Percentiles rank a stretch among this genome's conserved stretches.
phyloP scores from a whole-genome alignment of 2,329 filamentous ascomycete species.

The Zasmidium angulare region DNA sequence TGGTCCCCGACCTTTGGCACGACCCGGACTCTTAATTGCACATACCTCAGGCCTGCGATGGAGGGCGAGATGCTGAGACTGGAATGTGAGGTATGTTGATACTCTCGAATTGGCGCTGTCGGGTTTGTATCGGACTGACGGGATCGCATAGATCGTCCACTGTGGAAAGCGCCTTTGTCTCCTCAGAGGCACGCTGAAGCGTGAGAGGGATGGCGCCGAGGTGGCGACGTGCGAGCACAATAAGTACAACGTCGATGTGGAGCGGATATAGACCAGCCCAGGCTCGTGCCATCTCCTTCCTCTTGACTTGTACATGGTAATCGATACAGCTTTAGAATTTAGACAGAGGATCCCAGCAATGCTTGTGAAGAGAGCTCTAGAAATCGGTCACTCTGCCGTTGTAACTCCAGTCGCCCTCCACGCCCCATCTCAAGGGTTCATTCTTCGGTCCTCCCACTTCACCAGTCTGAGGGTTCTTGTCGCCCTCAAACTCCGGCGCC shows the following conservation, averaged over 20 bases:
- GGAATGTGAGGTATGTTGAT: constrained; percentile 25
- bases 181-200: constrained; percentile 23
- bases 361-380: constrained; percentile 33
- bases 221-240: constrained; percentile 28
- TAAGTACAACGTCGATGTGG: constrained; percentile 27
- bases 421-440: constrained; percentile 87
- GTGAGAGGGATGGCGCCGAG: constrained; percentile 25
- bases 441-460: constrained; percentile 98
- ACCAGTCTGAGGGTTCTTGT: constrained; percentile 87
- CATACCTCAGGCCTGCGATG: constrained; percentile 24
- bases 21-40: constrained; percentile 23
- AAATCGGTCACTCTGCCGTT: constrained; percentile 96
- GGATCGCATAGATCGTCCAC: constrained; percentile 22
- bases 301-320: neutral
- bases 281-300: neutral
- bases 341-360: neutral
- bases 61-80: constrained; percentile 23
- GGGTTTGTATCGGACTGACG: neutral
- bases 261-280: constrained; percentile 15
- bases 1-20: constrained; percentile 24
- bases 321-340: neutral
- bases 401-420: constrained; percentile 79
- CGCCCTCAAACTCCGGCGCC: constrained; percentile 88
- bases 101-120: neutral
- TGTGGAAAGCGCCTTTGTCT: constrained; percentile 25